Percentiles rank a stretch among this genome's conserved stretches.
Conservation (phyloP, 805 yeast genomes). For the Pichia exigua region DNA sequence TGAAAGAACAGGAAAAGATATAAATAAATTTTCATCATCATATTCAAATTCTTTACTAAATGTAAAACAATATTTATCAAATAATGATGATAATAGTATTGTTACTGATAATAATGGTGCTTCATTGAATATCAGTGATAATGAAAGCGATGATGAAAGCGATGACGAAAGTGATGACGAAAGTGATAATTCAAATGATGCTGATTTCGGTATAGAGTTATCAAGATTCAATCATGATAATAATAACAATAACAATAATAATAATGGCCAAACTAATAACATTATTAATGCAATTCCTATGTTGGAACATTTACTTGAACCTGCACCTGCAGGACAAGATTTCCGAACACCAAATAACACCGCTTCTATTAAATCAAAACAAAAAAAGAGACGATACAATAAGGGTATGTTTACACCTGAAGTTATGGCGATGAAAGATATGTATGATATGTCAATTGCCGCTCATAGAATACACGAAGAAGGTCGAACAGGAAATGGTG, state of each 20-base stretch:
- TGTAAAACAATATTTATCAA: background rate
- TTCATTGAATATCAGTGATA: background rate
- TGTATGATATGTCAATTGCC: conserved; percentile 54
- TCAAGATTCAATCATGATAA: background rate
- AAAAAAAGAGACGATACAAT: conserved; percentile 9
- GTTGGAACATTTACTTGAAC: conserved; percentile 6
- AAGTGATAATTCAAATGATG: background rate
- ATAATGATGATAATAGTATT: background rate
- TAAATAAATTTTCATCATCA: background rate
- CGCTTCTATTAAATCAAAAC: background rate
- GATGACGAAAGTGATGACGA: conserved; percentile 2
- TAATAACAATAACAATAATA: too few species aligned
- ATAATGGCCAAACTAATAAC: background rate
- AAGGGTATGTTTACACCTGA: conserved; percentile 44
- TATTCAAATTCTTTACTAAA: conserved; percentile 3
- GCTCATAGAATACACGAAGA: conserved; percentile 55
- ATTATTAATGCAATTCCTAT: background rate
- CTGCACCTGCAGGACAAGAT: conserved; percentile 3
- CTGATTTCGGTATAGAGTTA: conserved; percentile 3
- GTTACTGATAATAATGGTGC: background rate
- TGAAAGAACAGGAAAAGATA: background rate
- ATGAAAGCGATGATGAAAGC: background rate
- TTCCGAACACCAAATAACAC: background rate
- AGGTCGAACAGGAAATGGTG: conserved; percentile 6
- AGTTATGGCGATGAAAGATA: conserved; percentile 51